Percentiles rank a stretch among this genome's conserved stretches.
Conservation (phyloP, 2,329 filamentous ascomycete species). For the Fusarium poae region DNA sequence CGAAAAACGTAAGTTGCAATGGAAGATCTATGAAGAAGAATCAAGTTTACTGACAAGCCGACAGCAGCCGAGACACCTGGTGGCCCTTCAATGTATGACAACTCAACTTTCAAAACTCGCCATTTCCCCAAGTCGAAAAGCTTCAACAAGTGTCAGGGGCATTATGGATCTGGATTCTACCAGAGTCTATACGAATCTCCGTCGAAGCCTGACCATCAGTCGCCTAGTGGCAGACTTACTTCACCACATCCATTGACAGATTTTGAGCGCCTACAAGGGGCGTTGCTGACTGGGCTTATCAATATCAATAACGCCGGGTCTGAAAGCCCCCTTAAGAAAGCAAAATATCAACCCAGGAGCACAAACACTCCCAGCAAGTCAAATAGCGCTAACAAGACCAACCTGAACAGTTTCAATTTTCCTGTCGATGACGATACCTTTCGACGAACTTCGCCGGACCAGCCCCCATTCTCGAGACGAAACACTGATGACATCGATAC, state of each 20-base stretch:
- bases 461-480: constrained; percentile 60
- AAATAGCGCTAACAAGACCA: constrained; percentile 52
- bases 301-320: constrained; percentile 51
- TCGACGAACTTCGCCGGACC: constrained; percentile 52
- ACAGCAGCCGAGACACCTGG: constrained; percentile 39
- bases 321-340: constrained; percentile 33
- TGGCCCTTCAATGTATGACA: constrained; percentile 64
- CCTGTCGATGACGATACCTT: constrained; percentile 60
- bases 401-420: constrained; percentile 65
- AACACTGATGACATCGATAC: constrained; percentile 74
- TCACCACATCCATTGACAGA: constrained; percentile 49
- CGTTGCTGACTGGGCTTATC: constrained; percentile 56
- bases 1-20: constrained; percentile 31
- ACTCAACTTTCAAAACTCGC: constrained; percentile 40
- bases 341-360: constrained; percentile 14
- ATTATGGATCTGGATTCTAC: constrained; percentile 22
- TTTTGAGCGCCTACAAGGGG: constrained; percentile 58
- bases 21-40: no score
- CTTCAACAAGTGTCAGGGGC: constrained; percentile 25
- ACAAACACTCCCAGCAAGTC: constrained; percentile 1
- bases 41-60: constrained; percentile 11
- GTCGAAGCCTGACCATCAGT: constrained; percentile 13
- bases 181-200: constrained; percentile 23
- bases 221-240: constrained; percentile 53
- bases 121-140: constrained; percentile 26